Conservation (phyloP, 2,329 filamentous ascomycete species). For the Tolypocladium tundrense region DNA sequence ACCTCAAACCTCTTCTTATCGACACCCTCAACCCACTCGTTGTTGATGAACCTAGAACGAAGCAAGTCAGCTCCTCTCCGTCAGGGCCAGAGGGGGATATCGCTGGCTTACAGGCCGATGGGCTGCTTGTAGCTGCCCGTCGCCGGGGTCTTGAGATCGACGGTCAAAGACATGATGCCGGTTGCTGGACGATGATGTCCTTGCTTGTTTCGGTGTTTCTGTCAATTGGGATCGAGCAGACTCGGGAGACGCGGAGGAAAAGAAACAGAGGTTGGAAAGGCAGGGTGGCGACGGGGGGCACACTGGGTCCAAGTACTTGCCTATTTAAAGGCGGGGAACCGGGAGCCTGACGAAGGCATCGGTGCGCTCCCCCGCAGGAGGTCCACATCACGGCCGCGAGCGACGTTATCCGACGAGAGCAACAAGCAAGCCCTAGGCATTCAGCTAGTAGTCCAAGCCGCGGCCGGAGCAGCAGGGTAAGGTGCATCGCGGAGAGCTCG, state of each 20-base stretch:
- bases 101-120: slow-evolving; percentile 45
- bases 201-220: background rate
- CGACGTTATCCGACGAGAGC: background rate
- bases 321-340: background rate
- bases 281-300: background rate
- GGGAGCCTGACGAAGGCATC: background rate
- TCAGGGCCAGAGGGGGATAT: background rate
- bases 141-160: slow-evolving; percentile 58
- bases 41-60: slow-evolving; percentile 69
- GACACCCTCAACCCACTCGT: slow-evolving; percentile 69
- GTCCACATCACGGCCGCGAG: background rate
- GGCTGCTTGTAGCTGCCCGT: slow-evolving; percentile 51
- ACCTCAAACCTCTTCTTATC: slow-evolving; percentile 89
- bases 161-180: slow-evolving; percentile 35
- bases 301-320: background rate
- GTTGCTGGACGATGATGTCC: background rate
- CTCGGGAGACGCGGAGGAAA: background rate
- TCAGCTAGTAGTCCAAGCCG: background rate
- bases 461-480: background rate
- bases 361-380: background rate
- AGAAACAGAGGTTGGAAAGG: background rate
- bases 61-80: background rate
- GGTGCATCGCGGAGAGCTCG: background rate
- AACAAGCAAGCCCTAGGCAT: background rate
- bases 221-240: background rate